These are phyloP conservation scores for Panaeolus cyanescens DNA, from an alignment of 768 basidiomycete genomes.

Conservation along the genomic window DNA sequence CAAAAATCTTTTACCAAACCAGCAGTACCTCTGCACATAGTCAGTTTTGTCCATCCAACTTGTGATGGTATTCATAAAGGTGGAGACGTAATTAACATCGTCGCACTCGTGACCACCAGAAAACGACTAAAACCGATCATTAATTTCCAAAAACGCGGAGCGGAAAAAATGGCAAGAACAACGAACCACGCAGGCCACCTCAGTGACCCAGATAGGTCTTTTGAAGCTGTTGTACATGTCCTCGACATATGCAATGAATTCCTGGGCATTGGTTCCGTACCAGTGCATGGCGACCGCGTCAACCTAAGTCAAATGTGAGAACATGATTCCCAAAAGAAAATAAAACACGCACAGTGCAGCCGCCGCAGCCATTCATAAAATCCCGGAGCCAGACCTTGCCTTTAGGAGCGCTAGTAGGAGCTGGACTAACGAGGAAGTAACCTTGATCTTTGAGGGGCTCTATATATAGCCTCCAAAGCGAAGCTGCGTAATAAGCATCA, in stretches of 20 bases:
- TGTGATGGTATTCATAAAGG: constrained; percentile 49
- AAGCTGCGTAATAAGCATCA: constrained; percentile 45
- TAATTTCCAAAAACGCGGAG: not conserved
- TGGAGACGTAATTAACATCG: constrained; percentile 39
- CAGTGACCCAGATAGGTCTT: constrained; percentile 60
- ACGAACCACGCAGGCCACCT: constrained; percentile 68
- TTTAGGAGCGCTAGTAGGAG: constrained; percentile 57
- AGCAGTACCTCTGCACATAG: constrained; percentile 45
- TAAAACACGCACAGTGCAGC: constrained; percentile 52
- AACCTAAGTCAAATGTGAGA: constrained; percentile 39
- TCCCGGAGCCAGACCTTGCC: constrained; percentile 67
- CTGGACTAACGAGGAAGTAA: constrained; percentile 63
- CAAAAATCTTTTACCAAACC: constrained; percentile 61
- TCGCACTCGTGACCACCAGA: constrained; percentile 43
- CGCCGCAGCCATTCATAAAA: constrained; percentile 56
- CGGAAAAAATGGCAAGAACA: not conserved
- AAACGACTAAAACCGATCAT: constrained; percentile 48
- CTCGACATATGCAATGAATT: constrained; percentile 54
- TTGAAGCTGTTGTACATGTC: constrained; percentile 46
- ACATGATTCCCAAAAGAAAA: not conserved
- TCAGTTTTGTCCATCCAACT: constrained; percentile 45
- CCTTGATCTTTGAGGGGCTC: constrained; percentile 57
- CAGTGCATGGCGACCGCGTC: constrained; percentile 64
- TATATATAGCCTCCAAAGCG: constrained; percentile 64
- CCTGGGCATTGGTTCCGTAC: constrained; percentile 55